Evolutionary conservation across 208 protist genomes (phyloP).

Genomic region (Crithidia brevicula): DNA sequence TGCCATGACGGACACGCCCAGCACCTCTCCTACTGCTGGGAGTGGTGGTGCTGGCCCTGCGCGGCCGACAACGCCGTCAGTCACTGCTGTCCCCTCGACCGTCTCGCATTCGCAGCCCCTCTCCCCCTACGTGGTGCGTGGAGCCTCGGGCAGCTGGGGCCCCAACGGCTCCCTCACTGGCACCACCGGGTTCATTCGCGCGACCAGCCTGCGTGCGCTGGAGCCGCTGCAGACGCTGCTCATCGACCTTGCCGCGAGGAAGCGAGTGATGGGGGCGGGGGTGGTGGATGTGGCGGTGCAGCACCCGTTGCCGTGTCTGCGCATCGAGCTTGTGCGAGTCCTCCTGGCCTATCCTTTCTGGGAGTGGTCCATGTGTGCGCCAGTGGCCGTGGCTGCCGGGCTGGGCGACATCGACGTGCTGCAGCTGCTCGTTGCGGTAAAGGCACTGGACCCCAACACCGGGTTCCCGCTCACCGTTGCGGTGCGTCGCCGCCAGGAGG

Average conservation of each 20-base stretch:
- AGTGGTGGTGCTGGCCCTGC: neutral
- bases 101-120: neutral
- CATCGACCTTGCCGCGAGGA: neutral
- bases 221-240: conserved; percentile 15
- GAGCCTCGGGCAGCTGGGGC: conserved; percentile 1
- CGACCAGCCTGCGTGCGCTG: conserved; percentile 15
- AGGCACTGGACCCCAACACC: conserved; percentile 43
- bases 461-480: conserved; percentile 49
- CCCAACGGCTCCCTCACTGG: conserved; percentile 1
- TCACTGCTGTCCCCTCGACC: neutral
- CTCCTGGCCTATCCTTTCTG: conserved; percentile 30
- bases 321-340: conserved; percentile 31
- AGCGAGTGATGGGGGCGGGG: conserved; percentile 17
- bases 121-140: neutral
- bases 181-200: conserved; percentile 15
- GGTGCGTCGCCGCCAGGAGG: conserved; percentile 34
- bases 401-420: conserved; percentile 39
- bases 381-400: conserved; percentile 45
- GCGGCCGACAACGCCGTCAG: neutral
- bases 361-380: conserved; percentile 43
- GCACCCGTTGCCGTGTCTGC: conserved; percentile 33
- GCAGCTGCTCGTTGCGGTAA: conserved; percentile 30
- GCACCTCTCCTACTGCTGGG: neutral
- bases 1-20: neutral
- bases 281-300: conserved; percentile 51